Conservation (phyloP, 2,329 filamentous ascomycete species). For the Podosphaera fusca region DNA sequence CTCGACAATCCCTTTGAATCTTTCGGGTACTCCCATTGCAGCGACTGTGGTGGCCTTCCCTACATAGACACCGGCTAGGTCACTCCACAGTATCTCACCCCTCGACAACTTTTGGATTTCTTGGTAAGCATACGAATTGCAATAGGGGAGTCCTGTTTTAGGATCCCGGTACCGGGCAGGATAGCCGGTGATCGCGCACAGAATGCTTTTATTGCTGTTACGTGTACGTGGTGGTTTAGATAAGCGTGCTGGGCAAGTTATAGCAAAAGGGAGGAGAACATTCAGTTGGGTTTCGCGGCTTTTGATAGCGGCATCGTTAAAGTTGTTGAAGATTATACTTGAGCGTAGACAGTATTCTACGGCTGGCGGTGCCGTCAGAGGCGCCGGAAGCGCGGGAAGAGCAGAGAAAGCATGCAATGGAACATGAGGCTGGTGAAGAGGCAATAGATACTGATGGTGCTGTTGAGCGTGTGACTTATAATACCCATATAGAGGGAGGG, state of each 20-base stretch:
- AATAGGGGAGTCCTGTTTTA: conserved; percentile 59
- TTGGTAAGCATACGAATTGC: conserved; percentile 56
- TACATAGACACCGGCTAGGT: conserved; percentile 60
- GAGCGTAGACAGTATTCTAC: conserved; percentile 30
- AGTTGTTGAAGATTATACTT: conserved; percentile 33
- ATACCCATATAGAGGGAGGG: conserved; percentile 16
- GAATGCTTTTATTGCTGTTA: conserved; percentile 13
- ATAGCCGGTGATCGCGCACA: conserved; percentile 66
- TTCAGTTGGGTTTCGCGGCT: conserved; percentile 30
- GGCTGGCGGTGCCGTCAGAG: conserved; percentile 11
- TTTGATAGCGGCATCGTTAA: conserved; percentile 25
- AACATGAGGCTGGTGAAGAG: conserved; percentile 3
- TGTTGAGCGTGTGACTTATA: conserved; percentile 3
- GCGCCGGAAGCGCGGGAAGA: conserved; percentile 3
- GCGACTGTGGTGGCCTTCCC: conserved; percentile 36
- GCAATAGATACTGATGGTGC: conserved; percentile 3
- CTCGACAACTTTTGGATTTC: conserved; percentile 53
- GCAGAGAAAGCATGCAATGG: conserved; percentile 2
- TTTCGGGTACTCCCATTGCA: conserved; percentile 55
- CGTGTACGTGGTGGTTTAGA: neutral
- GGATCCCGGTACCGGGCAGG: conserved; percentile 70
- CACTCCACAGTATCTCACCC: conserved; percentile 65
- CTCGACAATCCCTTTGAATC: conserved; percentile 27
- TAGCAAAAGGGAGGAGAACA: conserved; percentile 25
- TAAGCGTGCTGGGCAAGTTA: neutral